Conservation (phyloP, 305 asterid species). For the Fraxinus sp. region DNA sequence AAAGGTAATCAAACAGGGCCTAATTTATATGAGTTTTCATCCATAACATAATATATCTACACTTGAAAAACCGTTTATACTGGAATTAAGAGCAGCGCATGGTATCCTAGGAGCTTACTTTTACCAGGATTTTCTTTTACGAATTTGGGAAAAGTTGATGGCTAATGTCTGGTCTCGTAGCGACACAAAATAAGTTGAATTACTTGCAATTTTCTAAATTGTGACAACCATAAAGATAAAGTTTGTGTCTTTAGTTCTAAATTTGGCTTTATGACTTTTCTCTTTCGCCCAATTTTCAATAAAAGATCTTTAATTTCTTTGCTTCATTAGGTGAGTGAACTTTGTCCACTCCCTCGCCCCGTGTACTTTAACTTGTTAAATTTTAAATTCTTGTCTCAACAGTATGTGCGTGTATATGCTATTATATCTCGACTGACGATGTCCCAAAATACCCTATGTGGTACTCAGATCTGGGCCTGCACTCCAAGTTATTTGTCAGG, state of each 20-base stretch:
- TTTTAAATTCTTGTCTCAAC: neutral
- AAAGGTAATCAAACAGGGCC: too few relatives aligned
- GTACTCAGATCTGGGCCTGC: too few relatives aligned
- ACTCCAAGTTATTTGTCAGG: too few relatives aligned
- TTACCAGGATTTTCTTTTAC: neutral
- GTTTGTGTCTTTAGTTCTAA: neutral
- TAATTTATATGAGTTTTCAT: too few relatives aligned
- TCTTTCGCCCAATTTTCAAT: neutral
- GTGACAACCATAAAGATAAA: neutral
- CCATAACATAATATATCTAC: neutral
- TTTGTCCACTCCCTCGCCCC: neutral
- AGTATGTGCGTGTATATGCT: neutral
- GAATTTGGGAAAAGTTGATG: neutral
- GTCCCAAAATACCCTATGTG: too few relatives aligned
- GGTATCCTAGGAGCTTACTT: neutral
- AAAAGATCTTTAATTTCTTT: neutral
- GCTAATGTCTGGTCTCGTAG: neutral
- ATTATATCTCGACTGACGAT: too few relatives aligned
- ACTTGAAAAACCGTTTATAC: neutral
- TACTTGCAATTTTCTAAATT: neutral
- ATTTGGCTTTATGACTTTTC: neutral
- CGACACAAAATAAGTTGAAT: neutral
- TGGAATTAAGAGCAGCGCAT: neutral
- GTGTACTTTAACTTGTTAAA: neutral
- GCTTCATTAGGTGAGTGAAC: neutral